Evolutionary conservation across 1,139 yeast species (phyloP).

Genomic region (Lodderomyces parapsilosis): DNA sequence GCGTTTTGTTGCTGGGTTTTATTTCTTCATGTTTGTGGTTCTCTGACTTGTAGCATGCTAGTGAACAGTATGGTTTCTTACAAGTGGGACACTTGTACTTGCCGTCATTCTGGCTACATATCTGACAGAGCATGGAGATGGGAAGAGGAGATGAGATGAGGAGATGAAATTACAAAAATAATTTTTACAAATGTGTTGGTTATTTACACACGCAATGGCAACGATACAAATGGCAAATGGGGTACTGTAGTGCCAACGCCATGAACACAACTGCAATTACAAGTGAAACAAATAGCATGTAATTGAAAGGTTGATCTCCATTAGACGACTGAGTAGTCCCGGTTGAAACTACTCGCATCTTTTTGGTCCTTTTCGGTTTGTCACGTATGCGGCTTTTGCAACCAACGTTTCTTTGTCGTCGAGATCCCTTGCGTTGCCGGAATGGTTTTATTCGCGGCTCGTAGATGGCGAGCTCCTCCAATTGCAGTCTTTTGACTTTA

Average conservation of each 20-base stretch:
- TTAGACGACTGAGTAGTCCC: not conserved
- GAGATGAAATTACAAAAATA: too few relatives aligned
- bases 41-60: conserved; percentile 55
- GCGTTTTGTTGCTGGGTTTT: not conserved
- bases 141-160: not conserved
- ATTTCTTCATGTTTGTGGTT: conserved; percentile 27
- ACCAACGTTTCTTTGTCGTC: not conserved
- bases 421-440: not conserved
- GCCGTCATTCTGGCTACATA: conserved; percentile 40
- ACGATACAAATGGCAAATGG: not conserved
- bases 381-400: not conserved
- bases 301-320: not conserved
- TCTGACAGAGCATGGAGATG: conserved; percentile 31
- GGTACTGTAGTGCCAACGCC: not conserved
- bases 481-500: not conserved
- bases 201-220: not conserved
- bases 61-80: conserved; percentile 45
- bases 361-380: not conserved
- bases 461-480: not conserved
- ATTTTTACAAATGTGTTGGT: not conserved
- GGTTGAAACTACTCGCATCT: not conserved
- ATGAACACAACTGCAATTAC: not conserved
- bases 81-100: conserved; percentile 70
- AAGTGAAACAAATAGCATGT: not conserved
- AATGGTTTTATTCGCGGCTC: not conserved